Evolutionary conservation across 768 basidiomycete species (phyloP), one percentile per base, ranked within the genome.

Genomic region (Tubosaeta sp.): DNA sequence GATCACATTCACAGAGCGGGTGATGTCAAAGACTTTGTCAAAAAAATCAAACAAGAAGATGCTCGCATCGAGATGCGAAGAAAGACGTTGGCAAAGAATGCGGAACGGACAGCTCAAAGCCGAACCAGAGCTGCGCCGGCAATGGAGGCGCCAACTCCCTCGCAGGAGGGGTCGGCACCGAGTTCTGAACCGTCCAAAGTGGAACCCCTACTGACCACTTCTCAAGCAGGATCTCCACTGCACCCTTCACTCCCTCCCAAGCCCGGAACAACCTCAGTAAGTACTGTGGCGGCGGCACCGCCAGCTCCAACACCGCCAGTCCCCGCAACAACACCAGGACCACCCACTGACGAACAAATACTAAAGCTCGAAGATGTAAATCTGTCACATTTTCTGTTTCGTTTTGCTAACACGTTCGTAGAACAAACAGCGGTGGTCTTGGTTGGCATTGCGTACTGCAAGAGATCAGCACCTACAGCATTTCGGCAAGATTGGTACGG

Each of bases 401-500:
- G 14, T 44, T 29, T 48, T 41, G 32, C 51, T 65, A 57, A 52
- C 48, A 43, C n/a, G 19, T 46, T 32, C 53, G 17, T 62, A 91
- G 91, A 84, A 82, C 68, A 88, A 90, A 59, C 79, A 84, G 55
- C 80, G 86, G 4, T 82, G 83, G 76, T 74, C 88, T 6, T 94
- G 91, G 91, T 76, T 91, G 16, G 86, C 85, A 8, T 76, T 93
- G 53, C 86, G 91, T 17, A 78, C 81, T 38, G 82, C 87, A 49
- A 85, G 90, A 34, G 84, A 88, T 58, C 77, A 78, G 53, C 73
- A 91, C 66, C 65, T 91, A 37, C 81, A 84, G 55, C 83, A 89
- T 59, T 92, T 93, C 57, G 79, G 83, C n/a, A 86, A 82, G 72
- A 91, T 91, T 54, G 88, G 87, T 16, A 83, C 82, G 6, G 89